Evolutionary conservation across 805 yeast species (phyloP), one percentile per base, ranked within the genome.

Genomic region (Pichia heedii): DNA sequence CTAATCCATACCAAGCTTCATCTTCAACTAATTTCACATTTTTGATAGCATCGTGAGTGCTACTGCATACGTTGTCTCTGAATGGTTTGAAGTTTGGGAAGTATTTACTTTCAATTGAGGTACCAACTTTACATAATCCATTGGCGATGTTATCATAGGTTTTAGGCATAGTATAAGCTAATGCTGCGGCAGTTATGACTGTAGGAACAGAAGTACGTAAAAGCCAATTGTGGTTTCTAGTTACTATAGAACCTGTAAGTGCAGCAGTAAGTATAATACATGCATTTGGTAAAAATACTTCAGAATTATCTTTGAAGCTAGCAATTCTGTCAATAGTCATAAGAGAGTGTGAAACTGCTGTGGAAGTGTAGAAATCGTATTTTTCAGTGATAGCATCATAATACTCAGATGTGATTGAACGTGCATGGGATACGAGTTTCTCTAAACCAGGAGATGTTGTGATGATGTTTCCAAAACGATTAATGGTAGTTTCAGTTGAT

Each of bases 211-310:
- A 29, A 48, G 77, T 73, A 50, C 85, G 67, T 6, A 71, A 32
- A 1, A 76, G 75, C 10, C 77, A 56, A 1, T 71, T 53, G 50
- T 74, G 67, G 48, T 66, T 71, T 45, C 69, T 67, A 15, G 68
- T 74, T 29, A 75, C 47, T 44, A 80, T 73, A 3, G 83, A 76
- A 12, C 83, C 82, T 2, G 76, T 54, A 48, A 80, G 69, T 4
- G 79, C 61, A 6, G 72, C 66, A 0, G 84, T 77, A 33, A 79
- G 60, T 6, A 78, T 73, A 52, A 74, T 73, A 40, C 78, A 69
- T 34, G 72, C 56, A 36, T 67, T 66, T 18, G 85, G 85, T 44
- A 80, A 66, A 4, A 76, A 61, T 7, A 79, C 77, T 49, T 77
- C 83, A 10, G 79, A 78, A 48, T 76, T 81, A 41, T 60, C 66